Evolutionary conservation across 345 rosid species (phyloP), one percentile per base, ranked within the genome.

Genomic region (Mercurialis annua): DNA sequence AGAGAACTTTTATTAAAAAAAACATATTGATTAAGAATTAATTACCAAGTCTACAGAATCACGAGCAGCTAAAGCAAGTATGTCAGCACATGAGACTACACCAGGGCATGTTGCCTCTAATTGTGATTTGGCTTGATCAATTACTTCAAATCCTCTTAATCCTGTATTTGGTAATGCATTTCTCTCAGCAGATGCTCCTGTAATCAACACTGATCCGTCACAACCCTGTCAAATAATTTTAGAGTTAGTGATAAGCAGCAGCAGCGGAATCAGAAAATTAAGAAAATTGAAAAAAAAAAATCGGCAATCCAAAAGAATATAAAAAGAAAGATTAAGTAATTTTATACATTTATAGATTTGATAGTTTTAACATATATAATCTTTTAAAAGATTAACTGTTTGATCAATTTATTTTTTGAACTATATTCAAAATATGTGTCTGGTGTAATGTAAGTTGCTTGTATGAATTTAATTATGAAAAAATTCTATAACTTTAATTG

Each of bases 41-140:
- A 2, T 31, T 68, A 79, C 82, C 77, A 79, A 64, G 55, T 42
- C 80, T 0, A 79, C 82, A 48, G 82, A 42, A 67, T 79, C 82
- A 16, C 82, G 80, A 26, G 82, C 77, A 57, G 82, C 82, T 29
- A 75, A 55, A 17, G 84, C 84, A 29, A 81, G 67, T 5, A 75
- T 72, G 49, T 81, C 84, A 34, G 84, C 84, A 42, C 84, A 81
- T 0, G 84, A 78, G 66, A 81, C 77, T 1, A 75, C 76, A 0
- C 76, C 80, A 18, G 81, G 80, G 53, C 84, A 81, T 11, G 52
- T 56, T 5, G 69, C 71, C 67, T 77, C 84, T 33, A 77, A 34
- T 62, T 71, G 77, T 34, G 77, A 40, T 48, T 80, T 77, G 12
- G 81, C 84, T 43, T 77, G 79, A 15, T 80, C 84, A 27, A 77